These are phyloP conservation scores for Boletus speciosus DNA, from an alignment of 768 basidiomycete species.

Conservation along the genomic window DNA sequence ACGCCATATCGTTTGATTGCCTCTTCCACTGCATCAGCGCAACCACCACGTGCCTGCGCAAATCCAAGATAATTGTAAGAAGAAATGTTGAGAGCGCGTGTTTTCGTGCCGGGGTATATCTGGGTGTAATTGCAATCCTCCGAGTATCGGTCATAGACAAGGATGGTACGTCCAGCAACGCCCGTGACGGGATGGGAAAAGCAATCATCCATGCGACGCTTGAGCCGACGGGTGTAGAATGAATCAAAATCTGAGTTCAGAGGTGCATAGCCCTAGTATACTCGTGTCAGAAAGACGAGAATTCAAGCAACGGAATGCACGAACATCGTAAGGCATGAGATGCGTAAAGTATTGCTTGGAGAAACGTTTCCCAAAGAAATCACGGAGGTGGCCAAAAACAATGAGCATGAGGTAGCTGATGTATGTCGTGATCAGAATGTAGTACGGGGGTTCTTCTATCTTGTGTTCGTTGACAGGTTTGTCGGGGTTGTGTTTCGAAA, in stretches of 20 bases:
- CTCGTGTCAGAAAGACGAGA: slow-evolving; percentile 2
- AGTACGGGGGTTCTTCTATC: slow-evolving; percentile 88
- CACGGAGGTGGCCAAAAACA: slow-evolving; percentile 85
- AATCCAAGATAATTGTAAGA: slow-evolving; percentile 99
- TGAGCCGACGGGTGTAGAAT: slow-evolving; percentile 96
- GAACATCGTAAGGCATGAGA: slow-evolving; percentile 78
- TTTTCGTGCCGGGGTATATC: slow-evolving; percentile 70
- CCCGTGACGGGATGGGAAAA: slow-evolving; percentile 92
- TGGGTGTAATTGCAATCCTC: slow-evolving; percentile 79
- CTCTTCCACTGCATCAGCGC: slow-evolving; percentile 92
- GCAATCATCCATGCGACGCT: slow-evolving; percentile 92
- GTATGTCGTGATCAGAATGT: slow-evolving; percentile 88
- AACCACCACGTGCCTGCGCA: slow-evolving; percentile 87
- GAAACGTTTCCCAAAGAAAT: slow-evolving; percentile 90
- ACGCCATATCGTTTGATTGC: slow-evolving; percentile 78
- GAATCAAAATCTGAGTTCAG: slow-evolving; percentile 98
- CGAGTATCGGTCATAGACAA: slow-evolving; percentile 79
- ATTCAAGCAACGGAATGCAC: slow-evolving; percentile 32
- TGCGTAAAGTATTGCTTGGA: slow-evolving; percentile 68
- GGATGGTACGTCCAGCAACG: slow-evolving; percentile 91
- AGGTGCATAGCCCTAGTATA: slow-evolving; percentile 86
- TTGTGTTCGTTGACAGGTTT: slow-evolving; percentile 49
- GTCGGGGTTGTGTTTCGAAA: slow-evolving; percentile 52
- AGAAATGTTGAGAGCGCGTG: slow-evolving; percentile 92
- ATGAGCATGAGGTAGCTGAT: slow-evolving; percentile 93